phyloP scores from a whole-genome alignment of 345 rosid genomes.

The Populus ilicifolia region DNA sequence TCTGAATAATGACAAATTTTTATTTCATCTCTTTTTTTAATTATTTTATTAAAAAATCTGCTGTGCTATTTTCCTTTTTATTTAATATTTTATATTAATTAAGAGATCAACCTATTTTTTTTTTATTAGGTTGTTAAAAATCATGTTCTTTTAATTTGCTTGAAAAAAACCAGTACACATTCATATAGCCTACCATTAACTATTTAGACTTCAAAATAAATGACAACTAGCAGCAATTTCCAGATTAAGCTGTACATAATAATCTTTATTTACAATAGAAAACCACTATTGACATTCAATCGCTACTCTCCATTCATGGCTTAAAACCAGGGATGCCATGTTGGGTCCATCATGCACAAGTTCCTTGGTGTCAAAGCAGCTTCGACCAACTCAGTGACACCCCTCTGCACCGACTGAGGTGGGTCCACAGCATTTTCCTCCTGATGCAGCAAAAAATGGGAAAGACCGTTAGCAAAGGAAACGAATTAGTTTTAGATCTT shows the following conservation, averaged over 20 bases:
- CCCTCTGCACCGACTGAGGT: conserved; percentile 88
- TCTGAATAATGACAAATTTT: too few species aligned
- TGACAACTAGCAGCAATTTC: neutral
- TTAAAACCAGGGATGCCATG: conserved; percentile 99
- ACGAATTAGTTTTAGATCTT: neutral
- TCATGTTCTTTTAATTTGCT: too few species aligned
- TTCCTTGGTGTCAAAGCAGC: conserved; percentile 89
- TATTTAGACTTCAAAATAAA: neutral
- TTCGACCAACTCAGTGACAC: conserved; percentile 78
- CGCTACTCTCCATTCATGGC: neutral
- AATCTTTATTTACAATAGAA: neutral
- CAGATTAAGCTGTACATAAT: neutral
- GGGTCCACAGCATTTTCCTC: conserved; percentile 80
- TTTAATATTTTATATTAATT: too few species aligned
- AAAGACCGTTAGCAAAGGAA: neutral
- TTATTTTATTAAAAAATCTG: too few species aligned
- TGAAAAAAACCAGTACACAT: neutral
- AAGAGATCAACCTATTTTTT: too few species aligned
- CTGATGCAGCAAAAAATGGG: conserved; percentile 29
- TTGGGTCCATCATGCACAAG: conserved; percentile 99
- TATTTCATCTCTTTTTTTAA: too few species aligned
- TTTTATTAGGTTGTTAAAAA: too few species aligned
- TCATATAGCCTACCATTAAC: neutral
- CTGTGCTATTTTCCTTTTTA: too few species aligned
- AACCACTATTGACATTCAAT: neutral